Evolutionary conservation across 495 filamentous ascomycete genomes (phyloP), one percentile per base, ranked within the genome.

Genomic region (Glonium stellatum): DNA sequence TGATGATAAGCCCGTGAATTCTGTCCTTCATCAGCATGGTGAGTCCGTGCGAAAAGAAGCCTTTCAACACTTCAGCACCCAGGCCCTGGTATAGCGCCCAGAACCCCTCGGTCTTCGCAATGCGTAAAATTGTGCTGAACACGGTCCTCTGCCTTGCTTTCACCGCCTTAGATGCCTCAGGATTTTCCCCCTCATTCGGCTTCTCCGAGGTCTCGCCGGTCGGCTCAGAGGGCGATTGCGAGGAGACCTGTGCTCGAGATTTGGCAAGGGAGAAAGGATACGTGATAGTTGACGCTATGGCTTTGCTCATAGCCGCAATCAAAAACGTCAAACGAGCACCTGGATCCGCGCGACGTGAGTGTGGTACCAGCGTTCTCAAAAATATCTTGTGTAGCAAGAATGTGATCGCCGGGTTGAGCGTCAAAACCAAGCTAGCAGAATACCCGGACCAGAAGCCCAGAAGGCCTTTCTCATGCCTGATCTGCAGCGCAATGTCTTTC

Each of bases 381-480:
- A 92, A 73, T 8, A 83, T 66, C 62, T 87, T 84, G 64, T 95
- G 87, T 18, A 96, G 75, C 64, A 92, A 84, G 67, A 96, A 92
- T 0, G 92, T 96, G 57, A 95, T 76, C 52, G 84, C 84, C 9
- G 92, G 92, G 67, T 97, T 96, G 0, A 96, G 75, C 0, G 92
- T 92, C 35, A 97, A 71, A 52, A 95, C 78, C 53, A 93, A 71
- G 27, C 80, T 82, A 0, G 90, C 90, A 12, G 87, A 87, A 72
- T 96, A 96, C 2, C 92, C 92, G 0, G 90, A 88, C 92, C 92
- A 96, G 63, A 96, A 88, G 0, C 91, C 91, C 21, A 69, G 66
- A 8, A 92, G 54, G 0, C 91, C 92, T 66, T 88, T 87, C 68
- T 93, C 88, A 1, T 72, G 58, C 11, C 75, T 72, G 52, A 96